Evolutionary conservation across 176 grass and related monocot genomes (phyloP).

Genomic region (Lolium rigidum): DNA sequence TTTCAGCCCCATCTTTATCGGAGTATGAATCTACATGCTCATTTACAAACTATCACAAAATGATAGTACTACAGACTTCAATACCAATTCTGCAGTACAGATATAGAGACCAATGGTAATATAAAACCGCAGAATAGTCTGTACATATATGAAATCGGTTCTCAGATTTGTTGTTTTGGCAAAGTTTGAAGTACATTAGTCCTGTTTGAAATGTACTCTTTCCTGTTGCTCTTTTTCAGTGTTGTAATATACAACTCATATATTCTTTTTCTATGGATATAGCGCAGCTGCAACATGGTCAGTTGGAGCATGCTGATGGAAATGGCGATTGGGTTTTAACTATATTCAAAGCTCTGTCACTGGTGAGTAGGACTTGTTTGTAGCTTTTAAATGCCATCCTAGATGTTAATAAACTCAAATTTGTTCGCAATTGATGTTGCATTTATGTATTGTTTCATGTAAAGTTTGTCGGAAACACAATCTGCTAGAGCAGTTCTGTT

Average conservation of each 20-base stretch:
- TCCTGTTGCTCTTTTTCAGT: neutral
- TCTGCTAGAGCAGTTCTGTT: conserved; percentile 15
- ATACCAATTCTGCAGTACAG: neutral
- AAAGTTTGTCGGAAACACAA: conserved; percentile 17
- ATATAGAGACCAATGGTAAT: conserved; percentile 4
- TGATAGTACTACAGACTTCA: neutral
- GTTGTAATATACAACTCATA: conserved; percentile 24
- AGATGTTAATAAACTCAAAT: conserved; percentile 27
- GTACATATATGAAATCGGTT: neutral
- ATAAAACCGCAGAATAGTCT: neutral
- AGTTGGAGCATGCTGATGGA: conserved; percentile 90
- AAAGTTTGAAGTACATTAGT: neutral
- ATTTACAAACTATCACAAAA: neutral
- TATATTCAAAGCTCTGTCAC: conserved; percentile 91
- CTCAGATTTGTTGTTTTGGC: neutral
- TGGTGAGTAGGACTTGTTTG: conserved; percentile 58
- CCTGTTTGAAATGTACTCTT: conserved; percentile 8
- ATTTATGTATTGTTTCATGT: neutral
- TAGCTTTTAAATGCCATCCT: conserved; percentile 35
- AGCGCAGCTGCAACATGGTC: conserved; percentile 89
- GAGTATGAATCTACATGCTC: neutral
- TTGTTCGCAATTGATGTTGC: neutral
- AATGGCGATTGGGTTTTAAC: conserved; percentile 99
- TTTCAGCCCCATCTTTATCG: neutral
- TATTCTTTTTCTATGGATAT: conserved; percentile 39